Percentiles rank a stretch among this genome's conserved stretches.
Evolutionary conservation across 2,329 filamentous ascomycete species (phyloP).

Genomic region (Celoporthe dispersa): DNA sequence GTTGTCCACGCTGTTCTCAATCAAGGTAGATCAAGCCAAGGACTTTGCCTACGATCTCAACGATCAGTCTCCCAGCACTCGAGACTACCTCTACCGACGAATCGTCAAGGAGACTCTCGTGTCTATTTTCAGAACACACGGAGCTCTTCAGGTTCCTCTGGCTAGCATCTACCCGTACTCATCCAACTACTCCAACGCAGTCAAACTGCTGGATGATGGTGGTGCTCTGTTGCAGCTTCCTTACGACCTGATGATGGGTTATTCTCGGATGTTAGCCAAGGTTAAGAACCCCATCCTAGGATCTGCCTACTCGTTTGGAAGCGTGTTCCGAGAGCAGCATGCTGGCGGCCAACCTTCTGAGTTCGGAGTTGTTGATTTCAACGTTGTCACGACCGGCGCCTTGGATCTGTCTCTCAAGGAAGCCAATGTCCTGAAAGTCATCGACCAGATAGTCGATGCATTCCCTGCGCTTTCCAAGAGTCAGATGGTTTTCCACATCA

Average conservation of each 20-base stretch:
- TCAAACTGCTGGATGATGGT: slow-evolving; percentile 79
- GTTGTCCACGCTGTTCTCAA: slow-evolving; percentile 80
- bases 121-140: slow-evolving; percentile 84
- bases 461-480: slow-evolving; percentile 75
- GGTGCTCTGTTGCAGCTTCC: slow-evolving; percentile 94
- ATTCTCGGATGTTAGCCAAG: slow-evolving; percentile 82
- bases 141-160: slow-evolving; percentile 79
- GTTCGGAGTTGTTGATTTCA: slow-evolving; percentile 92
- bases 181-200: slow-evolving; percentile 75
- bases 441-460: slow-evolving; percentile 84
- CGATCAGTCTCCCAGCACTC: slow-evolving; percentile 54
- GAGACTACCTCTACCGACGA: slow-evolving; percentile 71
- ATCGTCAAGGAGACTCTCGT: slow-evolving; percentile 76
- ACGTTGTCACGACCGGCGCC: slow-evolving; percentile 84
- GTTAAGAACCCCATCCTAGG: slow-evolving; percentile 65
- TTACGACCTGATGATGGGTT: slow-evolving; percentile 87
- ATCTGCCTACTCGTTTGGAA: slow-evolving; percentile 85
- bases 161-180: slow-evolving; percentile 82
- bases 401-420: slow-evolving; percentile 87
- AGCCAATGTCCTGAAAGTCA: slow-evolving; percentile 89
- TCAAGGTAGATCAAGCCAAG: slow-evolving; percentile 76
- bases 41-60: slow-evolving; percentile 80
- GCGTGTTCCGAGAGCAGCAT: slow-evolving; percentile 79
- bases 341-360: slow-evolving; percentile 81
- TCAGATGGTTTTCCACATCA: slow-evolving; percentile 86